Base-by-base conservation (phyloP, 352 stramenopile species). In the Phytophthora sp. region DNA sequence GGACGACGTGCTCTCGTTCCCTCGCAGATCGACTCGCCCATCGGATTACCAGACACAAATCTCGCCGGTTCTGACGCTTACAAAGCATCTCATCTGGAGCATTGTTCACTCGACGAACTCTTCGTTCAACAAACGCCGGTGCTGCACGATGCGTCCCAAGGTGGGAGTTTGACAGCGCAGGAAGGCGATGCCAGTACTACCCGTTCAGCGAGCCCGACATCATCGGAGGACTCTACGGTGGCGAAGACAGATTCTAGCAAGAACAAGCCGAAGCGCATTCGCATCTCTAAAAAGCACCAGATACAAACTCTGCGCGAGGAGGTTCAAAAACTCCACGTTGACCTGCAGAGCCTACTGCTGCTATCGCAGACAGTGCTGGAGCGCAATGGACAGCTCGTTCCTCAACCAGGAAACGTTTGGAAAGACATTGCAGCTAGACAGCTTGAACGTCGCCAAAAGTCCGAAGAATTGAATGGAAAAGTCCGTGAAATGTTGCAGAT, bases 361-460 rank as follows among this genome's bases (percentile, higher is more conserved):
- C 13, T 26, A 56, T 32, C 10, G 20, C 32, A 31, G 5, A 10
- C 44, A 26, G 27, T 2, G 9, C 7, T 6, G 10, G 12, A 7
- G 4, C 26, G 31, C n/a, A 49, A 35, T 31, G 41, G 28, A 9
- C 55, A 56, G 7, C 18, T 67, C 2, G 12, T 55, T n/a, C 13
- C 55, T 5, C 35, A 30, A 39, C 41, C 21, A 42, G 43, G 20
- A 4, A 52, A 38, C 4, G 56, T 78, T 20, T 78, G 69, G 65
- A 6, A 73, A 17, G 21, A 66, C 4, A 42, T 78, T 2, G 69
- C 69, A 15, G 34, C 51, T 21, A 54, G 66, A 31, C 70, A 79
- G 26, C 53, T 64, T 10, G 41, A 54, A 13, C 45, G 31, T 4
- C 66, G 61, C 3, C 26, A 53, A 3, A 35, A 38, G 3, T 62